Evolutionary conservation across 805 yeast species (phyloP), one percentile per base, ranked within the genome.

Genomic region (Candida morakotiae): DNA sequence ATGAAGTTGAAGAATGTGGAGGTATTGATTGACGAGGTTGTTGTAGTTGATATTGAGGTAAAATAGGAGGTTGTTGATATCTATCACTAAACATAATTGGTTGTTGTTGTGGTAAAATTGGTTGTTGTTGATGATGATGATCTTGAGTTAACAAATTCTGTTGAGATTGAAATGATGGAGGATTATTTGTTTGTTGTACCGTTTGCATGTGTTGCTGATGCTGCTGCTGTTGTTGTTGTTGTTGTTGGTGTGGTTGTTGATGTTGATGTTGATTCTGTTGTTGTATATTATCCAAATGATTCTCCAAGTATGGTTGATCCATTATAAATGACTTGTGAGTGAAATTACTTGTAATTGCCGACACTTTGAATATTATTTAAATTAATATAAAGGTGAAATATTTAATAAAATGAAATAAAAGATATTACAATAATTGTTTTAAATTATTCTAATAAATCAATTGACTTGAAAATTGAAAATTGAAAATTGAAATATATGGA

Each of bases 191-290:
- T n/a, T n/a, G n/a, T n/a, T n/a, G n/a, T n/a, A n/a, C n/a, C n/a
- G n/a, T n/a, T n/a, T n/a, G n/a, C n/a, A n/a, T n/a, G 26, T 27
- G 38, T n/a, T 22, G 30, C 3, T 27, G 25, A 4, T 6, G n/a
- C n/a, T 5, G 18, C 5, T 17, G 20, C 23, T 25, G 29, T 34
- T 31, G 32, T 13, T 35, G 45, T 33, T 40, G 48, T 29, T 40
- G 50, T 27, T 33, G 42, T 28, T 34, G 39, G 16, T 35, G 36
- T 28, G 37, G 51, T 27, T 38, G 43, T 28, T 42, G 51, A 19
- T 46, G 56, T 25, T 44, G 47, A 17, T 26, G 34, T 30, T n/a
- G 35, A 24, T 15, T 22, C 7, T 25, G 24, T 22, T 25, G 24
- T 22, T 42, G 42, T 27, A 27, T 13, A 23, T 23, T 23, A 16